These are phyloP conservation scores for Salvia sclarea DNA, from an alignment of 305 asterid genomes.

Conservation along the genomic window DNA sequence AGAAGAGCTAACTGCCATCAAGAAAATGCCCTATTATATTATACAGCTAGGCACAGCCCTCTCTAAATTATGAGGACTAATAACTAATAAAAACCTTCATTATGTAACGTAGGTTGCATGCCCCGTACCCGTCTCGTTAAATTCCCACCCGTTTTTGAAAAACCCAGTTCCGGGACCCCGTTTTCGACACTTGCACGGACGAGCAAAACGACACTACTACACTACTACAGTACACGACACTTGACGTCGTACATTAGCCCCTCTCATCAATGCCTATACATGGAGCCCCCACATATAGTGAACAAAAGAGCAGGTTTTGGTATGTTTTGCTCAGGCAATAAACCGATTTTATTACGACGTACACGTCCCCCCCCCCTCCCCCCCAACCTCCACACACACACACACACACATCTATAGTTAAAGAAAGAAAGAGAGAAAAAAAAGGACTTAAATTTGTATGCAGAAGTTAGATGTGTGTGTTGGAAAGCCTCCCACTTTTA, in stretches of 20 bases:
- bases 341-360: background rate
- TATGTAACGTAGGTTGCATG: background rate
- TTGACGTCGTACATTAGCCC: background rate
- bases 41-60: conserved; percentile 9
- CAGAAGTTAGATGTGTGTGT: conserved; percentile 24
- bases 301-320: background rate
- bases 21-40: conserved; percentile 28
- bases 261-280: background rate
- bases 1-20: conserved; percentile 44
- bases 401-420: background rate
- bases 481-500: conserved; percentile 5
- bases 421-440: background rate
- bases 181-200: no score
- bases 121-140: background rate
- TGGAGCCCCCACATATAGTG: conserved; percentile 13
- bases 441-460: background rate
- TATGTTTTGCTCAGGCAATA: background rate
- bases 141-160: background rate
- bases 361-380: background rate
- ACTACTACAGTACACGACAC: background rate
- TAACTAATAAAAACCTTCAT: conserved; percentile 6
- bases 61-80: conserved; percentile 25
- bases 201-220: background rate
- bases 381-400: background rate
- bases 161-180: background rate